Percentiles rank a stretch among this genome's conserved stretches.
Conservation (phyloP, 306 rosid species). For the Heteromeles arbutifolia region DNA sequence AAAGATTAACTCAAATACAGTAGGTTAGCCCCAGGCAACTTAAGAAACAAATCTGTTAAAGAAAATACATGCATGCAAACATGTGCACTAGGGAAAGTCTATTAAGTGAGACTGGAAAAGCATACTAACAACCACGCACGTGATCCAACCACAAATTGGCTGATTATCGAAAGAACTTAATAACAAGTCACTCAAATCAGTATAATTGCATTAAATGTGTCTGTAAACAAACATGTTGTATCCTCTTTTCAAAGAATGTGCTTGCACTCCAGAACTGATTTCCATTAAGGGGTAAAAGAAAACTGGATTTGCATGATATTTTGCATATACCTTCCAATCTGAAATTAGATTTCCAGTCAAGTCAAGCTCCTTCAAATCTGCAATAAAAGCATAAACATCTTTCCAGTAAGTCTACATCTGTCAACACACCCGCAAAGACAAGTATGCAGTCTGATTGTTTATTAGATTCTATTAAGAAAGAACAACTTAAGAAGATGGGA, state of each 20-base stretch:
- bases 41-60: neutral
- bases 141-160: neutral
- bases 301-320: conserved; percentile 5
- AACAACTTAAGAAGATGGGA: neutral
- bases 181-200: neutral
- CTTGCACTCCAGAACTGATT: neutral
- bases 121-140: neutral
- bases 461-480: neutral
- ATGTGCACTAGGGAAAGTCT: neutral
- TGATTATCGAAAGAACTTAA: neutral
- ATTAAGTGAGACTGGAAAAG: neutral
- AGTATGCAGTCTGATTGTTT: neutral
- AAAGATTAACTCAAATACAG: conserved; percentile 20
- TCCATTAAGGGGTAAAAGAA: neutral
- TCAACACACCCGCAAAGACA: neutral
- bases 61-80: neutral
- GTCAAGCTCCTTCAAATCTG: conserved; percentile 81
- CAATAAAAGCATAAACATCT: conserved; percentile 15
- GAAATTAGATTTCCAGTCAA: conserved; percentile 84
- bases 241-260: neutral
- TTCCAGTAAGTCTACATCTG: neutral
- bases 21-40: conserved; percentile 6
- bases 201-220: neutral
- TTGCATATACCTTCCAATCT: conserved; percentile 70
- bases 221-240: neutral